Evolutionary conservation across 2,329 filamentous ascomycete species (phyloP).

Genomic region (Ploettnerulaceae sp.): DNA sequence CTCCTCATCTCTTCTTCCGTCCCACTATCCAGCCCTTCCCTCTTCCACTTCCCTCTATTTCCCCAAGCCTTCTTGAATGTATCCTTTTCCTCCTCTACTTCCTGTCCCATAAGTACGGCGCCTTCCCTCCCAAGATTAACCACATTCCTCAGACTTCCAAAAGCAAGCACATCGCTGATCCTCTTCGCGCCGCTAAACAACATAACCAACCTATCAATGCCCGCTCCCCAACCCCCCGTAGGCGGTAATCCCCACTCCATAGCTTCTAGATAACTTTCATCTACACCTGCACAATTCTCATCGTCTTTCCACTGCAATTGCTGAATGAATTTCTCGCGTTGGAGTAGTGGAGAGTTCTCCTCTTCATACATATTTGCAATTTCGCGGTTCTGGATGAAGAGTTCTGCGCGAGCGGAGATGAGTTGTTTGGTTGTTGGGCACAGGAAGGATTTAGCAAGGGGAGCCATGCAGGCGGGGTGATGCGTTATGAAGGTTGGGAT

Average conservation of each 20-base stretch:
- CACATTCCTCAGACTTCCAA: constrained; percentile 75
- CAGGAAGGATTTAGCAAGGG: constrained; percentile 79
- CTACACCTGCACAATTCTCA: constrained; percentile 33
- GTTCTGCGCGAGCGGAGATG: constrained; percentile 76
- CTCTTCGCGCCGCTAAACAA: constrained; percentile 72
- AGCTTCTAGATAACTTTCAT: constrained; percentile 75
- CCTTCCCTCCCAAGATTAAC: constrained; percentile 42
- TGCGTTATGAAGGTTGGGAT: constrained; percentile 80
- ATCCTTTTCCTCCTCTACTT: too few species aligned
- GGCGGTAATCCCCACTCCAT: constrained; percentile 89
- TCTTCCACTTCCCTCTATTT: too few species aligned
- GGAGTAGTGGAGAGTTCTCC: constrained; percentile 86
- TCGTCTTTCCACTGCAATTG: constrained; percentile 42
- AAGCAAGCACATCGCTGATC: constrained; percentile 82
- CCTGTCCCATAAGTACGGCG: too few species aligned
- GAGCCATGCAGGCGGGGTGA: constrained; percentile 86
- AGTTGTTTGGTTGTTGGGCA: constrained; percentile 67
- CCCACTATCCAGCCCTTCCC: not conserved
- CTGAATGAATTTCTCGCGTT: constrained; percentile 74
- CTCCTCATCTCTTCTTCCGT: not conserved
- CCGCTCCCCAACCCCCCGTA: constrained; percentile 94
- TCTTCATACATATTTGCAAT: constrained; percentile 98
- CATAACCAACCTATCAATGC: constrained; percentile 89
- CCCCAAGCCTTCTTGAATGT: too few species aligned
- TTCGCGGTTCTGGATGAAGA: constrained; percentile 76